Conservation (phyloP, 352 stramenopile genomes). For the Phytophthora sp. region DNA sequence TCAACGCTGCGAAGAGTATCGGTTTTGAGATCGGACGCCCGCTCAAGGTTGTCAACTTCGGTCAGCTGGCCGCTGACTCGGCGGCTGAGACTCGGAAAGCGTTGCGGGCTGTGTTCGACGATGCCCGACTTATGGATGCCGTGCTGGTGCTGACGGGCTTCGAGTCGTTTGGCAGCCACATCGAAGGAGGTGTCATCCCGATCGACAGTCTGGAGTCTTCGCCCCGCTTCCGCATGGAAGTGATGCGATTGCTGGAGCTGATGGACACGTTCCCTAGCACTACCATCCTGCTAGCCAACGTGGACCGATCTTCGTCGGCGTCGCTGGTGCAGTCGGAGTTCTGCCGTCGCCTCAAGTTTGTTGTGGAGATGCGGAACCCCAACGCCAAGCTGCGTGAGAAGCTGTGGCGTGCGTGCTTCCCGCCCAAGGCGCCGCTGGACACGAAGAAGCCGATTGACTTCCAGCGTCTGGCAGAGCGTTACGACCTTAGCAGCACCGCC, state of each 20-base stretch:
- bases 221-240: conserved; percentile 75
- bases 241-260: conserved; percentile 76
- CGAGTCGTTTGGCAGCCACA: conserved; percentile 83
- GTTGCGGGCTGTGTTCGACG: conserved; percentile 83
- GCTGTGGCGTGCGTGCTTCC: conserved; percentile 83
- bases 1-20: conserved; percentile 76
- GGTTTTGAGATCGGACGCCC: conserved; percentile 85
- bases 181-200: conserved; percentile 60
- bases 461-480: conserved; percentile 69
- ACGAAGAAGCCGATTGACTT: conserved; percentile 65
- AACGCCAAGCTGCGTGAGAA: conserved; percentile 74
- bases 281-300: conserved; percentile 76
- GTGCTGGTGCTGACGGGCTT: conserved; percentile 89
- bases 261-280: conserved; percentile 84
- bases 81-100: conserved; percentile 75
- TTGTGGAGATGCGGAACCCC: conserved; percentile 86
- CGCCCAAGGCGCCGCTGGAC: conserved; percentile 67
- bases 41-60: conserved; percentile 84
- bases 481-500: conserved; percentile 74
- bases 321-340: conserved; percentile 74
- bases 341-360: conserved; percentile 78
- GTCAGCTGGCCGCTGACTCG: conserved; percentile 79
- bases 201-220: conserved; percentile 67
- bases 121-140: conserved; percentile 86
- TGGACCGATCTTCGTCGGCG: conserved; percentile 53